Base-by-base conservation (phyloP, 2,329 filamentous ascomycete species). In the Alternaria metachromatica region DNA sequence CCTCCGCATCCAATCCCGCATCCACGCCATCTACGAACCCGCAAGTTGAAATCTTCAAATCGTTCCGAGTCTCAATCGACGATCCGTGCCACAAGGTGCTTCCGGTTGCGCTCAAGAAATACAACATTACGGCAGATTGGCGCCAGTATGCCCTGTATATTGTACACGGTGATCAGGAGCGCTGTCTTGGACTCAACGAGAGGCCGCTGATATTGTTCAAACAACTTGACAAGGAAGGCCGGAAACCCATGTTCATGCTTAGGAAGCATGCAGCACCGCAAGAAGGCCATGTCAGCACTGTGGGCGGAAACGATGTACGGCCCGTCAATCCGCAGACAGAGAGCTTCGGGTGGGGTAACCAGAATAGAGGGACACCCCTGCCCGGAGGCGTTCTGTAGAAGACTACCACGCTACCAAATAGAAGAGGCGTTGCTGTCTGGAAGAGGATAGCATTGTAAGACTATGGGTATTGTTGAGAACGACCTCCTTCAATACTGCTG, bases 201-300 rank as follows among this genome's bases (percentile, higher is more conserved):
- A 95, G 96, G 75, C 96, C 96, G 10, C 84, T 99, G 62, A 96
- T 97, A 66, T 82, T 99, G 66, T 99, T 99, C 83, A 99, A 99
- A 82, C 94, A 98, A 79, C 84, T 99, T 60, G 94, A 98, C 78
- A 94, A 94, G 79, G 96, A 98, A 83, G 96, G 96, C 50, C 92
- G 96, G 82, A 99, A 98, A 79, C 96, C 96, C 21, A 98, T 98
- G 96, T 99, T 99, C 77, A 99, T 99, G 96, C 84, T 99, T 60
- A 85, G 96, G 58, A 87, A 87, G 70, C 86, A 90, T 70, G 86
- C 87, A n/a, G 86, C 87, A 58, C 81, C 84, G 5, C 75, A 80
- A 33, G 84, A 85, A 67, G 83, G 82, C 18, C 82, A 82, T 65
- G 76, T 78, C 7, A 80, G 78, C 55, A 81, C 79, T 6, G 78